Conservation (phyloP, 345 rosid genomes). For the Lumnitzera littorea region DNA sequence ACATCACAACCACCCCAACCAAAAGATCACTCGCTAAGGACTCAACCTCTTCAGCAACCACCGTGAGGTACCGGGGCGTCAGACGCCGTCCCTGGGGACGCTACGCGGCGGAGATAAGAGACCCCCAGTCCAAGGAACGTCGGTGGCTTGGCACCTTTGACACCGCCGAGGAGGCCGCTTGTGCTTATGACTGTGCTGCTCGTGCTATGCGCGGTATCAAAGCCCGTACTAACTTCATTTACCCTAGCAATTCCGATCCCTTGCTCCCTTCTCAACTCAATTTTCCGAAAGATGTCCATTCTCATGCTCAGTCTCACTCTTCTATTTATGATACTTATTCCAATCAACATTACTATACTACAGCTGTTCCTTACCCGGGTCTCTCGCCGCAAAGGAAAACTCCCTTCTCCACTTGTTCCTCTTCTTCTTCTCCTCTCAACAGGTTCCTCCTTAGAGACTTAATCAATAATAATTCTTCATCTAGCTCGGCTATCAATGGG, state of each 20-base stretch:
- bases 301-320: no score
- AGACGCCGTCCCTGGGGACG: slow-evolving; percentile 98
- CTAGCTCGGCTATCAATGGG: slow-evolving; percentile 1
- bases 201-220: slow-evolving; percentile 84
- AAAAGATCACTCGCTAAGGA: no score
- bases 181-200: slow-evolving; percentile 92
- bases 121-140: slow-evolving; percentile 84
- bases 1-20: no score
- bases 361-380: no score
- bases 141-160: slow-evolving; percentile 97
- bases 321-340: no score
- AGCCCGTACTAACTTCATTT: slow-evolving; percentile 87
- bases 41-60: slow-evolving; percentile 2
- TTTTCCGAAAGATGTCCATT: no score
- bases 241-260: slow-evolving; percentile 36
- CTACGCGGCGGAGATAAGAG: slow-evolving; percentile 95
- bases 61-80: slow-evolving; percentile 90
- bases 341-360: no score
- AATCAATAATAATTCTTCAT: slow-evolving; percentile 14
- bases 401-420: neutral
- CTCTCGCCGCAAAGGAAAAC: neutral
- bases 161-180: slow-evolving; percentile 97
- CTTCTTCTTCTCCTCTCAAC: slow-evolving; percentile 22
- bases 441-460: slow-evolving; percentile 50
- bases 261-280: slow-evolving; percentile 7